Evolutionary conservation across 306 rosid genomes (phyloP), one percentile per base, ranked within the genome.

Genomic region (Quercus agrifolia): DNA sequence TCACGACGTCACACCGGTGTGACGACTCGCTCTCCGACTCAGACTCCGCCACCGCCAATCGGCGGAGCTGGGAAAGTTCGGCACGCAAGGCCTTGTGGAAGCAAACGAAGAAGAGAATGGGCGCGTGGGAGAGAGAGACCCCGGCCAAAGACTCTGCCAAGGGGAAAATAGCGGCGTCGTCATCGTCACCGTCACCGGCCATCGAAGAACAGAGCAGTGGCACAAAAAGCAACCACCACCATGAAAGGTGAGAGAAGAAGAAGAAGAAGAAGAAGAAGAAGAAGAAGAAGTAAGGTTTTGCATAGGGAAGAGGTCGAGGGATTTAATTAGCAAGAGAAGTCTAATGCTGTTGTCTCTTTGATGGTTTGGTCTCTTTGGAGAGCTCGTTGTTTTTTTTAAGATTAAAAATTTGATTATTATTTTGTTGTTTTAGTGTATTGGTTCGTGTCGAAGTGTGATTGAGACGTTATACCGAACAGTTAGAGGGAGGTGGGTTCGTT

Each of bases 51-150:
- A 79, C 74, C 18, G 87, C 87, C 10, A 77, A 51, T 18, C 66
- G 74, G 12, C 83, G 93, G 70, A 93, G 92, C 13, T 76, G 74
- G 13, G 85, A 79, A 20, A 95, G 88, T 79, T 95, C 98, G 6
- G 86, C 81, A 25, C 88, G 98, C 30, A 93, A 11, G 71, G 98
- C 97, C 84, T 85, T 68, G 78, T 93, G 98, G 59, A 92, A 90
- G 70, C 84, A 90, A 73, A 95, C 87, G 18, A 93, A 88, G 9
- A 93, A 11, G 58, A 92, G 93, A 70, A 91, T 82, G 3, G 98
- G 97, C 69, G 92, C 81, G 27, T 92, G 86, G 13, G 74, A 66
- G 27, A 92, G 82, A 21, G 28, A 71, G 73, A 83, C 78, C 25
- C 70, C 69, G 4, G 77, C 70, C 9, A 79, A 73, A 20, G 75